These are phyloP conservation scores for Termitomyces sp. DNA, from an alignment of 768 basidiomycete genomes.

Conservation along the genomic window DNA sequence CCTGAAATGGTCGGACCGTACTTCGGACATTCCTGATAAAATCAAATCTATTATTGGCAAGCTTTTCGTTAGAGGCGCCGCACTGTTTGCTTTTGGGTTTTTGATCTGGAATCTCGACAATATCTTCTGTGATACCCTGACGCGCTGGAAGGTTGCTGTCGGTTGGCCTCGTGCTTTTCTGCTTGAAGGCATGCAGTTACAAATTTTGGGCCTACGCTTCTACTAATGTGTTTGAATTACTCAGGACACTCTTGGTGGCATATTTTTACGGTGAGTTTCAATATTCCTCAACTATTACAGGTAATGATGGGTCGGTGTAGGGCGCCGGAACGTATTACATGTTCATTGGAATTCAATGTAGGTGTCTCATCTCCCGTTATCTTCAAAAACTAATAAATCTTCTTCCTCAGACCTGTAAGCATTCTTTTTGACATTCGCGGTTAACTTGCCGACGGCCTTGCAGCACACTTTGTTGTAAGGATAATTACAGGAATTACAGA, in stretches of 20 bases:
- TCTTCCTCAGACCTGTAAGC: conserved; percentile 39
- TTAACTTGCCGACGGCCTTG: conserved; percentile 1
- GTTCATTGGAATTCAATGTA: conserved; percentile 52
- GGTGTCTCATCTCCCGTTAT: conserved; percentile 13
- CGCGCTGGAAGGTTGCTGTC: conserved; percentile 48
- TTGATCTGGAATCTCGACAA: conserved; percentile 82
- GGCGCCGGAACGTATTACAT: conserved; percentile 50
- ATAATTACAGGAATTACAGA: conserved; percentile 47
- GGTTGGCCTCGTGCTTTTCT: conserved; percentile 69
- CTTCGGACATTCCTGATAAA: conserved; percentile 37
- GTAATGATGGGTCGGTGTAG: conserved; percentile 21
- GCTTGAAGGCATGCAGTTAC: conserved; percentile 45
- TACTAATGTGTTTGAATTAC: background rate
- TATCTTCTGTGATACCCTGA: conserved; percentile 60
- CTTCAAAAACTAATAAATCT: conserved; percentile 2
- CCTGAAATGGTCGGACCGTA: conserved; percentile 38
- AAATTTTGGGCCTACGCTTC: background rate
- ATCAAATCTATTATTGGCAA: conserved; percentile 37
- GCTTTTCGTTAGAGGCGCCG: conserved; percentile 51
- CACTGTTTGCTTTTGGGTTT: conserved; percentile 61
- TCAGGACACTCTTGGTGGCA: conserved; percentile 78
- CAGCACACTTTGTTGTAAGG: conserved; percentile 58
- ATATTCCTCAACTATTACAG: background rate
- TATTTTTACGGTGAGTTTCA: conserved; percentile 49
- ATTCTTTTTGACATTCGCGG: conserved; percentile 12